Percentiles rank a stretch among this genome's conserved stretches.
Evolutionary conservation across 2,329 filamentous ascomycete genomes (phyloP).

Genomic region (Aciculosporium take): DNA sequence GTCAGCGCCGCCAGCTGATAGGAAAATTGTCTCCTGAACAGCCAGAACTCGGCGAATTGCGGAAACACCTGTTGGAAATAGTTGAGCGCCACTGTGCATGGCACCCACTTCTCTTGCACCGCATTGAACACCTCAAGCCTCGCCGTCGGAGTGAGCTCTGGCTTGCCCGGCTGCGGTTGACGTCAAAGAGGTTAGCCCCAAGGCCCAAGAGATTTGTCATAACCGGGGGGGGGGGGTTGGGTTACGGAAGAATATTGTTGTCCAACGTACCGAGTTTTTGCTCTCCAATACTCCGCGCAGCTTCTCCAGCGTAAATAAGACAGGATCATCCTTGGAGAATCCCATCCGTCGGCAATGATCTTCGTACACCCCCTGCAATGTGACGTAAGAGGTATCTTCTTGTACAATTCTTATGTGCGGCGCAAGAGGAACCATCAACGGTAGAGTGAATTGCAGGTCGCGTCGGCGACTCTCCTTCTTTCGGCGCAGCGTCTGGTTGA

Average conservation of each 20-base stretch:
- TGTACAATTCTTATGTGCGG: constrained; percentile 91
- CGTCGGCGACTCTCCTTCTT: constrained; percentile 90
- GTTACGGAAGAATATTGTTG: no score
- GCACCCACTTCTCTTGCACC: constrained; percentile 88
- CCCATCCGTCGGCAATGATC: constrained; percentile 82
- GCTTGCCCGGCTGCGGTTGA: constrained; percentile 37
- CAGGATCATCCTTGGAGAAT: constrained; percentile 87
- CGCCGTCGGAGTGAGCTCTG: constrained; percentile 57
- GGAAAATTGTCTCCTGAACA: constrained; percentile 93
- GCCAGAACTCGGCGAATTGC: constrained; percentile 88
- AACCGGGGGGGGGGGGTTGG: not conserved
- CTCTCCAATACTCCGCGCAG: constrained; percentile 61
- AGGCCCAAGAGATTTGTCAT: not conserved
- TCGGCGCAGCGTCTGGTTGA: constrained; percentile 82
- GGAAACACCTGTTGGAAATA: constrained; percentile 85
- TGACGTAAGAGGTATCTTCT: constrained; percentile 88
- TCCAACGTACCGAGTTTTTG: constrained; percentile 46
- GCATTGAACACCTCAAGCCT: constrained; percentile 85
- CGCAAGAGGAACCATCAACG: constrained; percentile 87
- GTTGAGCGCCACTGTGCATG: constrained; percentile 64
- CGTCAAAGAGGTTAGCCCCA: not conserved
- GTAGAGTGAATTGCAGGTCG: constrained; percentile 91
- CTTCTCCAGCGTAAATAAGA: constrained; percentile 92
- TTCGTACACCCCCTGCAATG: constrained; percentile 88
- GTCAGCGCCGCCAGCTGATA: constrained; percentile 91